Evolutionary conservation across 129 eudicot species (phyloP).

Genomic region (Flaveria robusta): DNA sequence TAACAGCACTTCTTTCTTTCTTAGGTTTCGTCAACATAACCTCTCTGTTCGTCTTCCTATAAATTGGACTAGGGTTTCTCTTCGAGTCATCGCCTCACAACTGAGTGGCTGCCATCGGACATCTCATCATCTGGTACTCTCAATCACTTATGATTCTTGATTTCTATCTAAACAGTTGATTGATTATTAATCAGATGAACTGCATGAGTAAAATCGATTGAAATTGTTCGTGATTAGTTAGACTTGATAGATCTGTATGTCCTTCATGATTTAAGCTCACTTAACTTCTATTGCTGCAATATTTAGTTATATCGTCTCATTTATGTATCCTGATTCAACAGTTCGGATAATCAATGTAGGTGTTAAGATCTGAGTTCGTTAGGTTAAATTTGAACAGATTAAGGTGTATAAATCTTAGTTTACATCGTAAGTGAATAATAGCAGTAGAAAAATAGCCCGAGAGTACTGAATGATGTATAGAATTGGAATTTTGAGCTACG

Average conservation of each 20-base stretch:
- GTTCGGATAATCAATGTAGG: neutral
- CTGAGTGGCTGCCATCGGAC: no score
- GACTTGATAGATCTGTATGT: constrained; percentile 25
- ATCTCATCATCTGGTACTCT: constrained; percentile 7
- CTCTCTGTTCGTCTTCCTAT: neutral
- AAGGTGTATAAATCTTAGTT: neutral
- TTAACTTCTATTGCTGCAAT: neutral
- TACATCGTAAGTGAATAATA: neutral
- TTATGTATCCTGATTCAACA: neutral
- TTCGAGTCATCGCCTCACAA: neutral
- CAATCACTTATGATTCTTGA: neutral
- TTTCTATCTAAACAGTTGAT: neutral
- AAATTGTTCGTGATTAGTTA: neutral
- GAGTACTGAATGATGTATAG: neutral
- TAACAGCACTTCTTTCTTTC: neutral
- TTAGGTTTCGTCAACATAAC: neutral
- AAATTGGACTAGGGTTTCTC: constrained; percentile 29
- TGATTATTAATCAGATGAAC: neutral
- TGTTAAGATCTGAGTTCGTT: neutral
- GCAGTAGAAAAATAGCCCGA: no score
- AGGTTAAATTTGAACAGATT: neutral
- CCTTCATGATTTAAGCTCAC: neutral
- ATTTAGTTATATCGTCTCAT: neutral
- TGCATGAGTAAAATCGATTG: neutral
- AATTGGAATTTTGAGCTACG: neutral